Evolutionary conservation across 257 asterid species (phyloP).

Genomic region (Solanum bulbocastanum): DNA sequence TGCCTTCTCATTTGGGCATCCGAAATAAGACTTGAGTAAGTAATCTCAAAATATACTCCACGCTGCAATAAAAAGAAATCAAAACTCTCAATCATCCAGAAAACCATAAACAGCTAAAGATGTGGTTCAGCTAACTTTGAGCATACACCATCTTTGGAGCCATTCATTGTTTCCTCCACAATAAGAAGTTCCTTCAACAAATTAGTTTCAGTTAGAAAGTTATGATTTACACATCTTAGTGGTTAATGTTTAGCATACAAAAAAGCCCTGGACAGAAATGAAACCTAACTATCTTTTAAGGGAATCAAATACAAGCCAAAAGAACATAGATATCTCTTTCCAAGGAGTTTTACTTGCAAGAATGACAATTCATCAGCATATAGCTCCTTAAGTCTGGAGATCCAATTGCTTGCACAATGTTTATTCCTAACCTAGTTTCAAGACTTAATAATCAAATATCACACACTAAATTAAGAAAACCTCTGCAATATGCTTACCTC

Average conservation of each 20-base stretch:
- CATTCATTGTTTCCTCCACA: neutral
- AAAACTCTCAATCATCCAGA: neutral
- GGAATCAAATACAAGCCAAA: neutral
- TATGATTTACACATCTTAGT: neutral
- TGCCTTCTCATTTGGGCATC: conserved; percentile 72
- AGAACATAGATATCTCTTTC: neutral
- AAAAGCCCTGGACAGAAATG: neutral
- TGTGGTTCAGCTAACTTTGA: neutral
- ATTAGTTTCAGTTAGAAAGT: neutral
- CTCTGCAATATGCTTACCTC: neutral
- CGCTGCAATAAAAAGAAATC: conserved; percentile 45
- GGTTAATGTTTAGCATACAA: neutral
- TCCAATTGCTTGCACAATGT: neutral
- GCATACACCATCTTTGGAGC: neutral
- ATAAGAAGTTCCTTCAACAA: neutral
- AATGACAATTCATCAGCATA: neutral
- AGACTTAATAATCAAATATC: neutral
- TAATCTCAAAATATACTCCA: conserved; percentile 83
- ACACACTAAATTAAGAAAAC: neutral
- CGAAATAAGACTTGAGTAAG: conserved; percentile 58
- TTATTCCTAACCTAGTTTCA: neutral
- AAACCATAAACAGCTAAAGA: neutral
- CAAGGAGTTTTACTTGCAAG: neutral
- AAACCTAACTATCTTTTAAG: neutral
- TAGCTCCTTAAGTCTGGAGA: neutral